Evolutionary conservation across 768 basidiomycete species (phyloP).

Genomic region (Suillus plorans): DNA sequence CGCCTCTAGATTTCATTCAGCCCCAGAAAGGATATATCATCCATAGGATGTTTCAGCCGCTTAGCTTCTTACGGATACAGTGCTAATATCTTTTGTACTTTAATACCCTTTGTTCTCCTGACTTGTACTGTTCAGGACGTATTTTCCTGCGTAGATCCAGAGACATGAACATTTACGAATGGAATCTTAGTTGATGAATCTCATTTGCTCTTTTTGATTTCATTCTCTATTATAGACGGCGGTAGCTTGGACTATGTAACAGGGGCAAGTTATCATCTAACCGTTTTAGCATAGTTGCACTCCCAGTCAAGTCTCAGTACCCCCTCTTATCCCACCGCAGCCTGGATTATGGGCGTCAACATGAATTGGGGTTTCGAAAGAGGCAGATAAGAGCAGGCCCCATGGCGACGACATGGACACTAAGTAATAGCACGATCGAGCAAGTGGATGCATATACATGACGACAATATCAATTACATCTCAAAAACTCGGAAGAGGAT

Average conservation of each 20-base stretch:
- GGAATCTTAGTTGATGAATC: not conserved
- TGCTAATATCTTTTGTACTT: not conserved
- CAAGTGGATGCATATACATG: not conserved
- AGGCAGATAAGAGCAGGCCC: not conserved
- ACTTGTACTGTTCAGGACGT: not conserved
- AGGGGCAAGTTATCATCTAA: not conserved
- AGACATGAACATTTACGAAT: not conserved
- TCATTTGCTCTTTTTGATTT: not conserved
- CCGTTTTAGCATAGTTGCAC: not conserved
- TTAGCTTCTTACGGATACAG: not conserved
- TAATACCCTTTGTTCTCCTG: not conserved
- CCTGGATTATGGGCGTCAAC: not conserved
- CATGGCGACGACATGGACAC: not conserved
- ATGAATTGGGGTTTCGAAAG: not conserved
- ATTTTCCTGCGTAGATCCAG: not conserved
- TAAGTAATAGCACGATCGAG: not conserved
- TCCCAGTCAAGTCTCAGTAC: too few relatives aligned
- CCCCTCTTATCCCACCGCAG: not conserved
- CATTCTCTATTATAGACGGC: not conserved
- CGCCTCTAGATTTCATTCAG: slow-evolving; percentile 26
- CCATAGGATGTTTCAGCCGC: slow-evolving; percentile 4
- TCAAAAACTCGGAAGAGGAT: not conserved
- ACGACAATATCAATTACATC: not conserved
- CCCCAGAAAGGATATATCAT: slow-evolving; percentile 10
- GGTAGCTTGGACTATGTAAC: not conserved